Evolutionary conservation across 2,329 filamentous ascomycete genomes (phyloP).

Genomic region (Penicillium sp.): DNA sequence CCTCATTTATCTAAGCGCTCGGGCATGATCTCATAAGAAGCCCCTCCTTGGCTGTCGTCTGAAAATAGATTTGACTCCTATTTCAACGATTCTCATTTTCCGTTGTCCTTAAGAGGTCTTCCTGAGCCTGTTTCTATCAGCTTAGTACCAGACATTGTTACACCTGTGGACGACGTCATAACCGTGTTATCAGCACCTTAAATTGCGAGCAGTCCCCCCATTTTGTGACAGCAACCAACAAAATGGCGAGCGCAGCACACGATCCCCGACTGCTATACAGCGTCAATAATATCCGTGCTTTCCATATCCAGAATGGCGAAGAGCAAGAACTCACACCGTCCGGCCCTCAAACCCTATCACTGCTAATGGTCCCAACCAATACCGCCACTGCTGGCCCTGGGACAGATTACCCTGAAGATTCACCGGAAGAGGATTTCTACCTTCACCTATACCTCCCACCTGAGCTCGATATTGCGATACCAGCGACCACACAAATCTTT

Average conservation of each 20-base stretch:
- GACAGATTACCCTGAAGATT: slow-evolving; percentile 62
- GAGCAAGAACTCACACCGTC: slow-evolving; percentile 79
- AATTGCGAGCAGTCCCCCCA: slow-evolving; percentile 1
- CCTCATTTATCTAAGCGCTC: slow-evolving; percentile 24
- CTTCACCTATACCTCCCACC: slow-evolving; percentile 91
- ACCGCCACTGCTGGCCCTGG: slow-evolving; percentile 59
- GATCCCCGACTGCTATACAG: slow-evolving; percentile 44
- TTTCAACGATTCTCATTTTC: not conserved
- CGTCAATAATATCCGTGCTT: slow-evolving; percentile 82
- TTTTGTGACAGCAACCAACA: not conserved
- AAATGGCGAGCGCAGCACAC: slow-evolving; percentile 29
- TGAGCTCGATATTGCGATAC: slow-evolving; percentile 88
- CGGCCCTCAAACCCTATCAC: slow-evolving; percentile 84
- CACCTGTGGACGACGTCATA: slow-evolving; percentile 20
- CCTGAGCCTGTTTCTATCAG: not conserved
- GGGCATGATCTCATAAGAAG: slow-evolving; percentile 18
- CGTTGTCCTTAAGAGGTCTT: not conserved
- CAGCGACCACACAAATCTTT: slow-evolving; percentile 95
- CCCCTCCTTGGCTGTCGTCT: slow-evolving; percentile 9
- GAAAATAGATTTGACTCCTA: slow-evolving; percentile 2
- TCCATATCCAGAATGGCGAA: slow-evolving; percentile 83
- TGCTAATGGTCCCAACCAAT: slow-evolving; percentile 92
- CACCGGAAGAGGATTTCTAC: slow-evolving; percentile 86
- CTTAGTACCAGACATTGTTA: not conserved
- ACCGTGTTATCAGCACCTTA: slow-evolving; percentile 14